Conservation (phyloP, 2,329 filamentous ascomycete genomes). For the Aphanoascus verrucosus region DNA sequence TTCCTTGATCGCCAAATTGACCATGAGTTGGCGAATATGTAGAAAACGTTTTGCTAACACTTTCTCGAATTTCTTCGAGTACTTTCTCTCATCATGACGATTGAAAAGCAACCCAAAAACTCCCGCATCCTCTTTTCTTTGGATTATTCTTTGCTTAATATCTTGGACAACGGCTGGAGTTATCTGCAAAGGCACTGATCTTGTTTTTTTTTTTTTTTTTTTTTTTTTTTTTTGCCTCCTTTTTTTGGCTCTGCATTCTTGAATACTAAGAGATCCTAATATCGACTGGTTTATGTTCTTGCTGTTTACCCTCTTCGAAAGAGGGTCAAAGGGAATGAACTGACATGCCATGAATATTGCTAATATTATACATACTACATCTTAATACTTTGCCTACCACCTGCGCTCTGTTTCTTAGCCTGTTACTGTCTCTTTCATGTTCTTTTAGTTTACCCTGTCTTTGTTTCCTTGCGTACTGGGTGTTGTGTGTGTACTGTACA, state of each 20-base stretch:
- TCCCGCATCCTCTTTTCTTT: not conserved
- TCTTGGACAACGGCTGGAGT: not conserved
- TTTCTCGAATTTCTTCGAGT: not conserved
- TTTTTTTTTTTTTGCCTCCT: not conserved
- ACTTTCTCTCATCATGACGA: not conserved
- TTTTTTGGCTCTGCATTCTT: not conserved
- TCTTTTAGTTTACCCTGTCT: not conserved
- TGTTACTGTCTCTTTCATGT: not conserved
- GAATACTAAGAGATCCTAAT: constrained; percentile 6
- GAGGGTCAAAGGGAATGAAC: not conserved
- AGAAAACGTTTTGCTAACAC: constrained; percentile 19
- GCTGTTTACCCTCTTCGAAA: not conserved
- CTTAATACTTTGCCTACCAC: constrained; percentile 1
- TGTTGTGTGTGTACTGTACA: not conserved
- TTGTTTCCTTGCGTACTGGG: not conserved
- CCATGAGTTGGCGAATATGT: constrained; percentile 88
- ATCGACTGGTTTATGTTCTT: not conserved
- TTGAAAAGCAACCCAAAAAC: not conserved
- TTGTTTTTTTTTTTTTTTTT: not conserved
- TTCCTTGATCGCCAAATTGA: constrained; percentile 94
- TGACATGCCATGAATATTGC: constrained; percentile 1
- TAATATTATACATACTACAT: constrained; percentile 6
- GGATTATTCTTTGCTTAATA: not conserved
- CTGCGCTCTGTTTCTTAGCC: not conserved
- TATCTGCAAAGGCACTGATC: not conserved